Evolutionary conservation across 2,329 filamentous ascomycete genomes (phyloP), one percentile per base, ranked within the genome.

Genomic region (Nothophoma quercina): DNA sequence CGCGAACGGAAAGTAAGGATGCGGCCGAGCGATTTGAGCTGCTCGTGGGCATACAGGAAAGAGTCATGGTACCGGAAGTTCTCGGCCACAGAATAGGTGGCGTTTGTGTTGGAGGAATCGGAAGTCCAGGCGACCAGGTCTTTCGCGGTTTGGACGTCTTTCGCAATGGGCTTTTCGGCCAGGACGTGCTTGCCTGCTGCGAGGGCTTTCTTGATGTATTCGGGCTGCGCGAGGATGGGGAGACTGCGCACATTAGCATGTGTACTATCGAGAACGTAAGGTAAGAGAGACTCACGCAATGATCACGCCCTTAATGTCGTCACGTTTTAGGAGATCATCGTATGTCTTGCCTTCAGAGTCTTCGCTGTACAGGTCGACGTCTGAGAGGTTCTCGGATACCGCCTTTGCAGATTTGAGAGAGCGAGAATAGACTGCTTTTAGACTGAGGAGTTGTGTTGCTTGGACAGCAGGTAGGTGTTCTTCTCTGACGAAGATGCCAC

Each of bases 181-280:
- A 90, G 77, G 7, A 90, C 87, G 65, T 89, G 86, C 72, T 90
- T 90, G 21, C 86, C 85, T 1, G 85, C 86, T n/a, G 73, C 67
- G 15, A 89, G 75, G 0, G 84, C 84, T 56, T 80, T 78, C 56
- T 82, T 78, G 63, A 89, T 83, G 62, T 82, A 81, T 10, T 72
- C 72, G 2, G 86, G 84, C 68, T 89, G 87, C 29, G 75, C 75
- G 39, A 79, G 67, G 65, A 90, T 90, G 26, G 87, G 87, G 29
- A 90, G 77, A 3, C 79, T 81, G 21, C 71, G 56, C 13, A 2
- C 6, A 9, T 41, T 5, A 36, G 42, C n/a, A 26, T n/a, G 7
- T 9, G 5, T 5, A 3, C 6, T 36, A 19, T 2, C 32, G 21
- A 10, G 28, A 19, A 29, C 25, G 8, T 5, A 16, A 12, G 12